Conservation (phyloP, 169 alveolate genomes). For the Plasmodium vivax region DNA sequence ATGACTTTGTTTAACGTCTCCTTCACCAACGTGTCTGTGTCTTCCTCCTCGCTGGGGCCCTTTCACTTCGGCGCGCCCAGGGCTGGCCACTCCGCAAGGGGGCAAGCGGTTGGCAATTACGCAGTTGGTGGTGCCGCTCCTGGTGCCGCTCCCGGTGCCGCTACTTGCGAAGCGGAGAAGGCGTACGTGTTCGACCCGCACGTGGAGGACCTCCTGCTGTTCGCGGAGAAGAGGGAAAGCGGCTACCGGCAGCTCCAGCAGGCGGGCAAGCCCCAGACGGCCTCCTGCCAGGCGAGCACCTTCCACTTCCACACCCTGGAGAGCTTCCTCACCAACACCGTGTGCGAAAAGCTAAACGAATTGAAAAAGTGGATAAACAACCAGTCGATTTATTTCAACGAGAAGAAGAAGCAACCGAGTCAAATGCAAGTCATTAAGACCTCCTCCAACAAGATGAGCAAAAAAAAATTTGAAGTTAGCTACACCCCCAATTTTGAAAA, state of each 20-base stretch:
- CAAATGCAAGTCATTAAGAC: constrained; percentile 23
- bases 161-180: neutral
- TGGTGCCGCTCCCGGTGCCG: too few relatives aligned
- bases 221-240: constrained; percentile 20
- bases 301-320: constrained; percentile 4
- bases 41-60: neutral
- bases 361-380: constrained; percentile 45
- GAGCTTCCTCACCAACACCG: neutral
- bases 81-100: neutral
- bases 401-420: neutral
- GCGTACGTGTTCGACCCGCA: constrained; percentile 24
- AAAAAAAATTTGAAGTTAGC: constrained; percentile 1
- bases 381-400: neutral
- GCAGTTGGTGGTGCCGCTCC: too few relatives aligned
- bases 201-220: constrained; percentile 47
- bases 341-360: constrained; percentile 38
- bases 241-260: neutral
- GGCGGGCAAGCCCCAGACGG: neutral
- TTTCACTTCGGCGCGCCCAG: neutral
- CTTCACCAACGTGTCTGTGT: constrained; percentile 10
- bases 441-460: neutral
- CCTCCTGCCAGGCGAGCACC: neutral
- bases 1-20: constrained; percentile 50
- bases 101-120: neutral
- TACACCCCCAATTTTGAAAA: constrained; percentile 16